A percentile compares a stretch with the other conserved stretches of the same genome.
phyloP scores from a whole-genome alignment of 306 rosid species.

The Sphenostylis stenocarpa region DNA sequence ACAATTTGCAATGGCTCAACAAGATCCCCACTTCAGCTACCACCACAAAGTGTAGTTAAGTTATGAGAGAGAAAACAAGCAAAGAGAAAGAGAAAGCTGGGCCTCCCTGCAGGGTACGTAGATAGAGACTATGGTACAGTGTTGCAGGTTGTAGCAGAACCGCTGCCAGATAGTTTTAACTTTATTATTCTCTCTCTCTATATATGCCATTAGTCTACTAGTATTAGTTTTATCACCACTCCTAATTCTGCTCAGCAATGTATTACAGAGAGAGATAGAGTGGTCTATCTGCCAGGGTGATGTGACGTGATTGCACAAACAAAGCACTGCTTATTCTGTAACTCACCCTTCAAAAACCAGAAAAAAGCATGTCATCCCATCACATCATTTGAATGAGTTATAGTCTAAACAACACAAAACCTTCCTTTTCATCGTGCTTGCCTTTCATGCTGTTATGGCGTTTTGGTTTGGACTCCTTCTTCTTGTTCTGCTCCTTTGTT shows the following conservation, averaged over 20 bases:
- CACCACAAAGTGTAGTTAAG: background rate
- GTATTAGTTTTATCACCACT: background rate
- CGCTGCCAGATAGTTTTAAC: conserved; percentile 59
- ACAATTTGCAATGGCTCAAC: conserved; percentile 33
- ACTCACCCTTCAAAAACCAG: background rate
- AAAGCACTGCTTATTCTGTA: conserved; percentile 35
- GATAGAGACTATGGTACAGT: conserved; percentile 28
- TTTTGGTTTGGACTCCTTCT: conserved; percentile 44
- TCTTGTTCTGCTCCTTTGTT: conserved; percentile 40
- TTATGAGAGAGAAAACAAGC: conserved; percentile 24
- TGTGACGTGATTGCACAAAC: conserved; percentile 73
- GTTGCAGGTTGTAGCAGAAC: conserved; percentile 69
- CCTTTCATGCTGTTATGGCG: conserved; percentile 33
- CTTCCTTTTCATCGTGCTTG: background rate
- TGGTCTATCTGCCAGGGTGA: conserved; percentile 45
- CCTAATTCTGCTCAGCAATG: conserved; percentile 1
- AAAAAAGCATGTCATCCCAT: conserved; percentile 6
- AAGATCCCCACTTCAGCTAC: background rate
- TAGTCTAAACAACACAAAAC: background rate
- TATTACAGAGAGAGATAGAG: conserved; percentile 25
- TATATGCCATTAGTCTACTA: background rate
- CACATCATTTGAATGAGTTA: background rate
- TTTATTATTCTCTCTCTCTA: conserved; percentile 37
- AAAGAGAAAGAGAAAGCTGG: conserved; percentile 26
- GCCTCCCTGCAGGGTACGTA: background rate